A percentile compares a stretch with the other conserved stretches of the same genome.
phyloP scores from a whole-genome alignment of 2,329 filamentous ascomycete genomes.

The Cercospora sp. region DNA sequence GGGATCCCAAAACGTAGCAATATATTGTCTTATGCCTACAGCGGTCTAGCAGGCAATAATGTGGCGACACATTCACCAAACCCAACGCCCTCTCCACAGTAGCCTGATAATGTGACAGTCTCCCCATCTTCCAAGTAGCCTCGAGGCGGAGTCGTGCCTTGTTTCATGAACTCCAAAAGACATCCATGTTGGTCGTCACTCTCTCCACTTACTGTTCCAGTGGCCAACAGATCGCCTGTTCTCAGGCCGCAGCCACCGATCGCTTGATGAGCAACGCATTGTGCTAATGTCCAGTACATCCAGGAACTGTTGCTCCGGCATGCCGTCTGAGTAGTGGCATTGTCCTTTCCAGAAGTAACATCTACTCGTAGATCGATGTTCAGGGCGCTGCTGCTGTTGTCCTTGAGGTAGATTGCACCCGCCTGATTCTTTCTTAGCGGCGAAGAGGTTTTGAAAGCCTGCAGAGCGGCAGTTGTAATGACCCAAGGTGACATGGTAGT shows the following conservation, averaged over 20 bases:
- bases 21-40: not conserved
- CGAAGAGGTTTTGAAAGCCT: constrained; percentile 33
- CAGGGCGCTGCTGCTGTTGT: constrained; percentile 26
- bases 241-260: constrained; percentile 44
- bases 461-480: constrained; percentile 58
- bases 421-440: constrained; percentile 22
- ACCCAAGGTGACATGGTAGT: constrained; percentile 65
- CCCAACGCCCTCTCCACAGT: constrained; percentile 42
- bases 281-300: constrained; percentile 48
- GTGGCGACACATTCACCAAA: constrained; percentile 46
- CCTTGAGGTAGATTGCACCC: constrained; percentile 31
- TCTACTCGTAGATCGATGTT: constrained; percentile 33
- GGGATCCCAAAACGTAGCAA: too few species aligned
- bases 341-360: constrained; percentile 19
- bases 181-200: constrained; percentile 44
- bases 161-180: constrained; percentile 45
- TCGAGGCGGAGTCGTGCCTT: constrained; percentile 39
- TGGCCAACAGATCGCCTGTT: constrained; percentile 46
- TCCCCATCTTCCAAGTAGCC: constrained; percentile 46
- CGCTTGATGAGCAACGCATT: constrained; percentile 47
- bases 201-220: constrained; percentile 45
- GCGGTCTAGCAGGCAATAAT: constrained; percentile 35
- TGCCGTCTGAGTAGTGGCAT: constrained; percentile 14
- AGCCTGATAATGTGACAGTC: constrained; percentile 42
- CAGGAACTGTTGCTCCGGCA: constrained; percentile 38